These are phyloP conservation scores for Litsea cubeba DNA, from an alignment of 164 flowering plant genomes.

Conservation along the genomic window DNA sequence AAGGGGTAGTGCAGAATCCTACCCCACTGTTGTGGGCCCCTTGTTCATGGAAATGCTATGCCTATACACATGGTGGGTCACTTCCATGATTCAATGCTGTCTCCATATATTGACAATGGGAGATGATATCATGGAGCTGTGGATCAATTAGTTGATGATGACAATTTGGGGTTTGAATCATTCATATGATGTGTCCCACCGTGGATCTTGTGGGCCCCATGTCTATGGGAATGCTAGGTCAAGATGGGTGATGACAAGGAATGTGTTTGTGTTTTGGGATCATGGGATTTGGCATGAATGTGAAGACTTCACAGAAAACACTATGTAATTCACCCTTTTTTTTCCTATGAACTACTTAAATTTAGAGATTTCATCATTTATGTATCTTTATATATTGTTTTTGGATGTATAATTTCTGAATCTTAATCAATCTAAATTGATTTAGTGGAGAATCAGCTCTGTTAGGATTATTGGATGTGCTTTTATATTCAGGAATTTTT, in stretches of 20 bases:
- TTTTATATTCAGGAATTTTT: no score
- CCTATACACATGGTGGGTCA: no score
- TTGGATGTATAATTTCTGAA: no score
- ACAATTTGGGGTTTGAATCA: no score
- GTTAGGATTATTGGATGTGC: no score
- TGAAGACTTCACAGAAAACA: neutral
- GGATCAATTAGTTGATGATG: no score
- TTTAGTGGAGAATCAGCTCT: no score
- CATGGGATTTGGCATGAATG: neutral
- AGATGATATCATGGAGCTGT: no score
- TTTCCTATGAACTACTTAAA: neutral
- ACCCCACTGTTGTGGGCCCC: neutral
- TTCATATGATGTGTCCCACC: neutral
- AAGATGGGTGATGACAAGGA: neutral
- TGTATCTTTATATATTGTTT: neutral
- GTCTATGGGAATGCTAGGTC: neutral
- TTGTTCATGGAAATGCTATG: neutral
- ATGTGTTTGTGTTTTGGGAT: neutral
- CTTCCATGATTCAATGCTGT: no score
- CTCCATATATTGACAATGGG: no score
- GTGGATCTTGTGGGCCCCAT: neutral
- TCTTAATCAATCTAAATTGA: no score
- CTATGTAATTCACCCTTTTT: neutral
- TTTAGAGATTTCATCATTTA: neutral
- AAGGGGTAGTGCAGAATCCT: neutral